Evolutionary conservation across 805 yeast genomes (phyloP), one percentile per base, ranked within the genome.

Genomic region (Saccharomycopsis amapae): DNA sequence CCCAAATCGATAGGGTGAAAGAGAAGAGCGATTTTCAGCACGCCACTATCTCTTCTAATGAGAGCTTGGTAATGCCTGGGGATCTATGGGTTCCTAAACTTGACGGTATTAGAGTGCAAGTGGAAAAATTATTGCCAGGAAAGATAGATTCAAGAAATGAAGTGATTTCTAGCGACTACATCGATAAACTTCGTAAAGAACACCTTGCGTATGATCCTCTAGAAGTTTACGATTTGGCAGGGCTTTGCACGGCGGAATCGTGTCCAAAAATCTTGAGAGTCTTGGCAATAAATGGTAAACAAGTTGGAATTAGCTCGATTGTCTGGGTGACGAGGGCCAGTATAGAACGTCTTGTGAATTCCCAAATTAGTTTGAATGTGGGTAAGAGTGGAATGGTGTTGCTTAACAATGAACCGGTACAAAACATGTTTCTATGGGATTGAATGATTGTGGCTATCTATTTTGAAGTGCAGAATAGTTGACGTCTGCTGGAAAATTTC

Each of bases 101-200:
- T 2, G 58, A 61, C 7, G 71, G 79, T 2, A 51, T 73, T 3
- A 61, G 78, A 36, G 34, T 78, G 13, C 56, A 60, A 3, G 46
- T 79, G 30, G 87, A 81, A 58, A 60, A 63, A 19, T 49, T 78
- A 18, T 48, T 46, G 5, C 55, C 62, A 1, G 73, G 72, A 0
- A 46, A 57, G 1, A 49, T 75, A 13, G 81, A 78, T 51, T 40
- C 60, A 0, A 48, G 48, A 19, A 75, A 75, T 39, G 49, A 54
- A 1, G 40, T 53, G 6, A 58, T 73, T 6, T 59, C 64, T 1
- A 44, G 51, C 6, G 60, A 62, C 5, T 20, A 32, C 6, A 18
- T 48, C n/a, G 19, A 17, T 5, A 20, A 24, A 17, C 24, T 28
- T 4, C 22, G 33, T n/a, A 18, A 35, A 3, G 15, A 9, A 10